phyloP scores from a whole-genome alignment of 345 rosid species.

The Turnera subulata region DNA sequence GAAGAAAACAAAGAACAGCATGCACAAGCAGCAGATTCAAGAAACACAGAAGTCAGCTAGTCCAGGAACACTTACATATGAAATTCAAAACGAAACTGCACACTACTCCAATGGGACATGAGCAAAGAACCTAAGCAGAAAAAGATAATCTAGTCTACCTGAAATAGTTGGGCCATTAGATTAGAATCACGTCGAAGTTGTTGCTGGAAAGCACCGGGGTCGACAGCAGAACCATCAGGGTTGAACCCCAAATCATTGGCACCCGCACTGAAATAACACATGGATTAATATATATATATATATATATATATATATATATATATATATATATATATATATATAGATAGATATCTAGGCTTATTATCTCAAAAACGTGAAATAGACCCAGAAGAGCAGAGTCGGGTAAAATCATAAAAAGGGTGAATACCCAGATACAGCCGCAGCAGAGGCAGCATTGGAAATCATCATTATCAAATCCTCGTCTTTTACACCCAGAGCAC shows the following conservation, averaged over 20 bases:
- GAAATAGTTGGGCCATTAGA: constrained; percentile 75
- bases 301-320: too few relatives aligned
- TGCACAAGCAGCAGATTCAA: too few relatives aligned
- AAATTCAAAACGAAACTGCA: background rate
- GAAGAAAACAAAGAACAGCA: too few relatives aligned
- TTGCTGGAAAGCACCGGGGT: constrained; percentile 89
- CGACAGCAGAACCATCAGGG: constrained; percentile 90
- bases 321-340: too few relatives aligned
- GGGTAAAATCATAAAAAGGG: background rate
- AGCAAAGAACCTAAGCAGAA: constrained; percentile 1
- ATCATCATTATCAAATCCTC: constrained; percentile 96
- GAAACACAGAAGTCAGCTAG: too few relatives aligned
- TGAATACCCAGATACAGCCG: background rate
- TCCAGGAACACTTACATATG: too few relatives aligned
- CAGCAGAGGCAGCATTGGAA: constrained; percentile 41
- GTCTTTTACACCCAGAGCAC: constrained; percentile 81
- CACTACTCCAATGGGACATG: background rate
- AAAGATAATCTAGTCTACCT: constrained; percentile 39
- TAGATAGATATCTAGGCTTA: constrained; percentile 6
- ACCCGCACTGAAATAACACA: constrained; percentile 47
- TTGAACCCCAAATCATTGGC: constrained; percentile 51
- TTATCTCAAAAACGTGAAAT: background rate
- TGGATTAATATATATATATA: too few relatives aligned
- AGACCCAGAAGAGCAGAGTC: background rate
- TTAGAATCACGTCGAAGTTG: constrained; percentile 68